A percentile compares a stretch with the other conserved stretches of the same genome.
These are phyloP conservation scores for Penicillium samsonianum DNA, from an alignment of 495 filamentous ascomycete genomes.

Conservation along the genomic window DNA sequence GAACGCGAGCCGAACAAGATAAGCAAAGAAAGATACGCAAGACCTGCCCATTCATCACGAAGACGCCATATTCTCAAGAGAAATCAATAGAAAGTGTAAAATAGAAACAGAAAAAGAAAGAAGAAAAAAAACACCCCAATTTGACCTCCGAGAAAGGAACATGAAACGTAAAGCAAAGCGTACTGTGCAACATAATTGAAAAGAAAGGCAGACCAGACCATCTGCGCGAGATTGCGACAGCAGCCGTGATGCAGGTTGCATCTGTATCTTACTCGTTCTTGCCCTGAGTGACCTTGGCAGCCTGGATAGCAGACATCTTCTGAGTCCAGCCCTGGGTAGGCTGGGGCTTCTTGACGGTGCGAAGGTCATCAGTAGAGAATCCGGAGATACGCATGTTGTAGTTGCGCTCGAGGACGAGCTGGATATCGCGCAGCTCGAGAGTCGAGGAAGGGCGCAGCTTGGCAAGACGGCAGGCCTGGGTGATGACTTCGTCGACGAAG, in stretches of 20 bases:
- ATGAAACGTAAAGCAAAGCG: neutral
- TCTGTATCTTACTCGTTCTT: conserved; percentile 38
- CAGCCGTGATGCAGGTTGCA: neutral
- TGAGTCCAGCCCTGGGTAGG: conserved; percentile 84
- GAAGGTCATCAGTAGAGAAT: conserved; percentile 88
- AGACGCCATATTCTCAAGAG: conserved; percentile 11
- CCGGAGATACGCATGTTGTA: conserved; percentile 98
- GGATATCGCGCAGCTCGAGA: conserved; percentile 90
- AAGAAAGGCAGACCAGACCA: neutral
- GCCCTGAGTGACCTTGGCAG: conserved; percentile 70
- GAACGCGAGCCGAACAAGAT: neutral
- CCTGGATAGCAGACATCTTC: conserved; percentile 95
- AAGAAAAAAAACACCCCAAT: conserved; percentile 5
- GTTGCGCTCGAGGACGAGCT: conserved; percentile 91
- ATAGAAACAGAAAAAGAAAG: conserved; percentile 7
- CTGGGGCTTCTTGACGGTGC: conserved; percentile 89
- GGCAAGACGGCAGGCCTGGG: conserved; percentile 82
- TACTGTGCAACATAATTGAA: neutral
- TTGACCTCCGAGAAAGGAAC: neutral
- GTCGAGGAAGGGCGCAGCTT: conserved; percentile 87
- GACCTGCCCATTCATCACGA: conserved; percentile 8
- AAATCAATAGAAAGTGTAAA: conserved; percentile 3
- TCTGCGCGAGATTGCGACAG: neutral
- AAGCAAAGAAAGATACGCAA: conserved; percentile 7
- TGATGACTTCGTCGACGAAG: conserved; percentile 89